Base-by-base conservation (phyloP, 352 stramenopile species). In the Phytopythium sindhum region DNA sequence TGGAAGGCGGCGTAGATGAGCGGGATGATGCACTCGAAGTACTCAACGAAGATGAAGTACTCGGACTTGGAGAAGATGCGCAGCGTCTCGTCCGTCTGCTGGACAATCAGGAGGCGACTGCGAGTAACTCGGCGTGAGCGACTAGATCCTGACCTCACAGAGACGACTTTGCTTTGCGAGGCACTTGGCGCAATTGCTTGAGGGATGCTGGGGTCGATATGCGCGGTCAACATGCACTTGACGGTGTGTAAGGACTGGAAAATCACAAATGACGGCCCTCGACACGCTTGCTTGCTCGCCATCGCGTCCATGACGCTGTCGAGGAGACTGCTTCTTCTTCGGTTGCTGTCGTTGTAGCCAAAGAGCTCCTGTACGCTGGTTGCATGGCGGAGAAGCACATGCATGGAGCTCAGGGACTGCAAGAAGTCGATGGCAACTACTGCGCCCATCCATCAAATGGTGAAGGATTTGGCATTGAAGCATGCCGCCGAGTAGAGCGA, bases 1-100 rank as follows among this genome's bases (percentile, higher is more conserved):
- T 70, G 63, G 39, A 72, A 74, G 11, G 69, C 44, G 6, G 37
- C 64, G 42, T 73, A 74, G 24, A 74, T 53, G 28, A 65, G 48
- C 23, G 70, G 67, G 15, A 74, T 64, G 15, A 74, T 56, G n/a
- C 45, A 67, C 39, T 77, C 68, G 23, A 77, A 59, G 50, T 74
- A 72, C 52, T 72, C 70, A 14, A 77, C 37, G 2, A 72, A 57
- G 7, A 66, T 48, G 14, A 72, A 67, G 15, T 73, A 69, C 39
- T 77, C 67, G 2, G 55, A 62, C 42, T 48, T 60, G 31, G 62
- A 70, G 21, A 77, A 42, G 5, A 71, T 26, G 15, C 56, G 56
- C 56, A 53, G 41, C 33, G 56, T 53, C 29, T 61, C 37, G 5
- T 61, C 56, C 15, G 41, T 39, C 39, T 53, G 37, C 41, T 51